These are phyloP conservation scores for Cubamyces lactineus DNA, from an alignment of 768 basidiomycete genomes.

Conservation along the genomic window DNA sequence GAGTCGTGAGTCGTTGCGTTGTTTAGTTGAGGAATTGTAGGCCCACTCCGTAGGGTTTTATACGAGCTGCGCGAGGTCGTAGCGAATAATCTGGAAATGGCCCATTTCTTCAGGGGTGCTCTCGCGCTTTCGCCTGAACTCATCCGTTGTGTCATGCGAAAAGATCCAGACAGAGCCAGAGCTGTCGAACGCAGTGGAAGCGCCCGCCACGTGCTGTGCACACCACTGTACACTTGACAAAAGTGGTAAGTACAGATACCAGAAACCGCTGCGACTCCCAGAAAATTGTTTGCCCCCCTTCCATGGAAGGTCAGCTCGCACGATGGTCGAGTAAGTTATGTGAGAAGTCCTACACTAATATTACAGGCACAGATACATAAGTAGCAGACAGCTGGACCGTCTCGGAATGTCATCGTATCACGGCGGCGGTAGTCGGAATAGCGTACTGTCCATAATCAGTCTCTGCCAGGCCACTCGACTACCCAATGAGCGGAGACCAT, in stretches of 20 bases:
- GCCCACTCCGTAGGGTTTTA: not conserved
- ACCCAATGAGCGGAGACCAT: slow-evolving; percentile 77
- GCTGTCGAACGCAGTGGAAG: slow-evolving; percentile 12
- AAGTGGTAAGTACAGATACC: not conserved
- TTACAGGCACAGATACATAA: slow-evolving; percentile 16
- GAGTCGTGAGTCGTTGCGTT: slow-evolving; percentile 1
- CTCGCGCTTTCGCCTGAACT: not conserved
- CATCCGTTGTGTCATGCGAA: slow-evolving; percentile 12
- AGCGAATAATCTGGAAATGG: slow-evolving; percentile 11
- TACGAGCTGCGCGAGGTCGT: not conserved
- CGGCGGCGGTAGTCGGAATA: not conserved
- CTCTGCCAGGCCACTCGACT: slow-evolving; percentile 73
- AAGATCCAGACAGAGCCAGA: slow-evolving; percentile 15
- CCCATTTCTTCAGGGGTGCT: slow-evolving; percentile 2
- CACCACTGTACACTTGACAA: not conserved
- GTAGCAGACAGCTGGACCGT: not conserved
- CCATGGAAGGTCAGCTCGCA: not conserved
- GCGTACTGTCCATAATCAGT: slow-evolving; percentile 17
- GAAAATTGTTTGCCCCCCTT: not conserved
- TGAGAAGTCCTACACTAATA: slow-evolving; percentile 11
- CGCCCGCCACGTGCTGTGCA: slow-evolving; percentile 14
- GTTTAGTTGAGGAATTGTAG: not conserved
- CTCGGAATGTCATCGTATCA: not conserved
- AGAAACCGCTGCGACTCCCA: too few species aligned
- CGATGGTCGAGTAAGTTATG: not conserved